phyloP scores from a whole-genome alignment of 257 asterid genomes.

The Schizonepeta tenuifolia region DNA sequence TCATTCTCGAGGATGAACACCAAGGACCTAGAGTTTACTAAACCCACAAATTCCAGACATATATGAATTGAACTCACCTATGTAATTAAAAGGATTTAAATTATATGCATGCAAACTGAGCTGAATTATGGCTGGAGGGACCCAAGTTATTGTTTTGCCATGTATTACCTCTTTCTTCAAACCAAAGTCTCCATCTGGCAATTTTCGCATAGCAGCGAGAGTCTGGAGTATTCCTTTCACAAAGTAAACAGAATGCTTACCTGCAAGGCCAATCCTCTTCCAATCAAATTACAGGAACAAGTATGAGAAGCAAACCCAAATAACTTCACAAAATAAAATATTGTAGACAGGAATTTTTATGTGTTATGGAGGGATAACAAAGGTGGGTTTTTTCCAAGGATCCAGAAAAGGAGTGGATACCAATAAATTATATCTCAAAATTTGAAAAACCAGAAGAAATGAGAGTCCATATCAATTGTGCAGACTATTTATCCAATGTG shows the following conservation, averaged over 20 bases:
- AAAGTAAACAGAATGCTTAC: conserved; percentile 62
- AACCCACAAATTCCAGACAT: too few relatives aligned
- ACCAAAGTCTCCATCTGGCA: conserved; percentile 81
- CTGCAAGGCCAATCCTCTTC: conserved; percentile 48
- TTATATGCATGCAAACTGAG: too few relatives aligned
- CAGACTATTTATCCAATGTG: conserved; percentile 19
- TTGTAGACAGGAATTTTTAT: not conserved
- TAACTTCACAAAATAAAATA: not conserved
- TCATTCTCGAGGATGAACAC: too few relatives aligned
- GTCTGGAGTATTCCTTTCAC: conserved; percentile 61
- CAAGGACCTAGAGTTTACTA: too few relatives aligned
- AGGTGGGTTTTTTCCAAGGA: conserved; percentile 15
- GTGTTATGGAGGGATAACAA: not conserved
- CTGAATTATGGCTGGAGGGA: not conserved
- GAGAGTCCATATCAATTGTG: conserved; percentile 11
- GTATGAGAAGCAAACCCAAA: conserved; percentile 13
- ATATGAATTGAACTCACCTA: too few relatives aligned
- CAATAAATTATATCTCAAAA: not conserved
- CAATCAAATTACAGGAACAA: conserved; percentile 15
- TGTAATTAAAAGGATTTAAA: too few relatives aligned
- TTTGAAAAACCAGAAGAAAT: not conserved
- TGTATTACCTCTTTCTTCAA: conserved; percentile 74
- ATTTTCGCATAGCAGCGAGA: conserved; percentile 77
- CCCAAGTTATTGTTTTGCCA: conserved; percentile 2
- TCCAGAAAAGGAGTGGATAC: conserved; percentile 5